phyloP scores from a whole-genome alignment of 2,329 filamentous ascomycete genomes.

The Penicillium sp. region DNA sequence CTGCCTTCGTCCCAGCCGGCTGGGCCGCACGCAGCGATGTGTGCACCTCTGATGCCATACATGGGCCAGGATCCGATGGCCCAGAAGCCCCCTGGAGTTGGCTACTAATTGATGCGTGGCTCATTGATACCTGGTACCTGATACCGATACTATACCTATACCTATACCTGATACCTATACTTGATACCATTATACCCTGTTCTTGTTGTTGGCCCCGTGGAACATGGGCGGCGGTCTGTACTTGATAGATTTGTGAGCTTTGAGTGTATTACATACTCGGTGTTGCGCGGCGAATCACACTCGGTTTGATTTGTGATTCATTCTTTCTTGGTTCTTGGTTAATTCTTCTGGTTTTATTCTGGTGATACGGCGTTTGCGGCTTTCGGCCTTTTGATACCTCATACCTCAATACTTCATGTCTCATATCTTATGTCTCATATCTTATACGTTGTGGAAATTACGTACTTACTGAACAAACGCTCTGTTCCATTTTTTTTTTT shows the following conservation, averaged over 20 bases:
- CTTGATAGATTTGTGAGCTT: constrained; percentile 5
- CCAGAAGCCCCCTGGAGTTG: constrained; percentile 23
- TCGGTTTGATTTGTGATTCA: neutral
- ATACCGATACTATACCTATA: too few species aligned
- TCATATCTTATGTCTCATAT: too few species aligned
- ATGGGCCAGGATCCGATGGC: constrained; percentile 21
- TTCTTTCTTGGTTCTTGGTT: neutral
- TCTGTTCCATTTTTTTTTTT: too few species aligned
- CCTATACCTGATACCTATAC: too few species aligned
- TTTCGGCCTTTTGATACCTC: constrained; percentile 15
- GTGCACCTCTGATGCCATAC: constrained; percentile 30
- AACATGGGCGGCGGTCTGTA: constrained; percentile 19
- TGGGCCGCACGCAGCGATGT: constrained; percentile 28
- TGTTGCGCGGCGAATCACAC: constrained; percentile 10
- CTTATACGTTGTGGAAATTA: neutral
- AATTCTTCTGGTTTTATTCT: too few species aligned
- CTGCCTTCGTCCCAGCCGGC: constrained; percentile 21
- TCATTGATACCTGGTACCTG: neutral
- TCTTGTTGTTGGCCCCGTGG: constrained; percentile 5
- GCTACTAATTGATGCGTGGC: constrained; percentile 16
- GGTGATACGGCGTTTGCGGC: neutral
- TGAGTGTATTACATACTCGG: constrained; percentile 19
- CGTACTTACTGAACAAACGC: neutral
- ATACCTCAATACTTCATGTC: too few species aligned
- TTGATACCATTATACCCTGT: constrained; percentile 8